Evolutionary conservation across 768 basidiomycete genomes (phyloP), one percentile per base, ranked within the genome.

Genomic region (Collybia sp.): DNA sequence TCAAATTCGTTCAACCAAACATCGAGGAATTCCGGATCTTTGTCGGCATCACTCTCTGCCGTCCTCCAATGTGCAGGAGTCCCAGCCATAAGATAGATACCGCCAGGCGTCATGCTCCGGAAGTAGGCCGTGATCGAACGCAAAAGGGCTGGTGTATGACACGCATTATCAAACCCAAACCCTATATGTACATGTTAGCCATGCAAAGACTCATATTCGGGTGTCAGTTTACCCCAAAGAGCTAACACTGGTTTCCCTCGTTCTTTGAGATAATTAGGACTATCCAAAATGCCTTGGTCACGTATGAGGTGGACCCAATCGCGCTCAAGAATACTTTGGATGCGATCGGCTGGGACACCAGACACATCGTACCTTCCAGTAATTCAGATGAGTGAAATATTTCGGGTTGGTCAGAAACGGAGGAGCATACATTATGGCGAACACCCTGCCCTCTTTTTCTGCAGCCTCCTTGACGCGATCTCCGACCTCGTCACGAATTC

Each of bases 1-100:
- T 89, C 87, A 48, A 89, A 87, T 17, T 80, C 80, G n/a, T 82
- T 80, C 9, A 88, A 66, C 82, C 85, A 91, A 9, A 88, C 72
- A 41, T 78, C 67, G 11, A 82, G 53, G 50, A 86, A 90, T 6
- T 65, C 83, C 0, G 79, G 77, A 50, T 88, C 75, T 2, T 68
- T 69, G 59, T 90, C 85, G 0, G 84, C 82, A 55, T 93, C 90
- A 19, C 77, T 75, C 19, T 70, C 69, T 6, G 80, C 75, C 0
- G 83, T 82, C 17, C 89, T 79, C 90, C 90, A 92, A 53, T 85
- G 76, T 0, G 85, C 73, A 20, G 88, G 83, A 10, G 72, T 65
- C 10, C 87, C 88, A 2, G 74, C 88, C 50, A 88, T 68, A 50
- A 92, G 72, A 59, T 89, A 90, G 3, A 74, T 82, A 1, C 89